Base-by-base conservation (phyloP, 306 rosid species). In the Begonia loranthoides region DNA sequence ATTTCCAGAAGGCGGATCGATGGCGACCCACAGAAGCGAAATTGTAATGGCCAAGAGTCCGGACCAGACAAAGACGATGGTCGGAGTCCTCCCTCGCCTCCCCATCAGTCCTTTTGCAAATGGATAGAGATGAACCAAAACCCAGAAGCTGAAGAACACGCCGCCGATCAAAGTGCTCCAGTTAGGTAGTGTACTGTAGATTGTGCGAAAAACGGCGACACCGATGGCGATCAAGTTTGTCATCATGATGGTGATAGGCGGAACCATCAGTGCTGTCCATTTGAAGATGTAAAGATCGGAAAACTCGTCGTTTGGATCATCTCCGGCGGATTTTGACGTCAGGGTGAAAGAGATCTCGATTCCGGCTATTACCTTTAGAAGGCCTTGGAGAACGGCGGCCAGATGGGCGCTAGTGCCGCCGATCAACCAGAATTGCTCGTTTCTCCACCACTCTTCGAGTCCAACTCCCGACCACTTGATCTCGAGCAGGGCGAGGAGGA, bases 141-240 rank as follows among this genome's bases (percentile, higher is more conserved):
- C 97, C 97, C 97, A 90, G 56, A 90, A 85, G 51, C 97, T 90
- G 76, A 90, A 90, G 85, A 90, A 90, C 64, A 90, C 97, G 5
- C 97, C 97, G 2, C 97, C 97, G 1, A 90, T 24, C 44, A 90
- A 61, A 6, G 77, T 70, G 71, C 95, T 90, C 97, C 97, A 90
- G 51, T 90, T 84, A 0, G 95, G 97, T 63, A 80, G 71, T 1
- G 57, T 68, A 6, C 97, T 90, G 73, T 90, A 90, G 47, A 90
- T 90, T 12, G 97, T 90, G 28, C 97, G 67, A 71, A 94, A 85
- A 52, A 90, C 77, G 28, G 95, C 97, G 1, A 90, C 95, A 1
- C 95, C 95, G 13, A 90, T 90, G 5, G 81, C 97, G 38, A 90
- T 90, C n/a, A 90, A 52, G 85, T 90, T 90, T 10, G 77, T 68